Conservation (phyloP, 352 stramenopile genomes). For the Phytophthora ramorum region DNA sequence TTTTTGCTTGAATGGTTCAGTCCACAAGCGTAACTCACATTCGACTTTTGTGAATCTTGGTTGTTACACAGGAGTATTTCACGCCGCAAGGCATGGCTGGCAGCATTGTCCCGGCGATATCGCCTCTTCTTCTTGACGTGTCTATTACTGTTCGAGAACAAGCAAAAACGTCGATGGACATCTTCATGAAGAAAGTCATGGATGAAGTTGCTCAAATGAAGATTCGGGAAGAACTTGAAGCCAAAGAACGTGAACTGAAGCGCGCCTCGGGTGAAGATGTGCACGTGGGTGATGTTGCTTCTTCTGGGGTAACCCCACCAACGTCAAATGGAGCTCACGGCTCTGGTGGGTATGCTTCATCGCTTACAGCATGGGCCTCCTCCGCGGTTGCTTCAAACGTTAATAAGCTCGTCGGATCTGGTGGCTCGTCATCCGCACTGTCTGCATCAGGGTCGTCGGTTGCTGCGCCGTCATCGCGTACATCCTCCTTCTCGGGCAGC, state of each 20-base stretch:
- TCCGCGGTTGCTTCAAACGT: constrained; percentile 75
- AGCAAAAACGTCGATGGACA: constrained; percentile 71
- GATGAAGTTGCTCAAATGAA: constrained; percentile 85
- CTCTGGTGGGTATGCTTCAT: constrained; percentile 64
- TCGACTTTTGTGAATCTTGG: constrained; percentile 8
- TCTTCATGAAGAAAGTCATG: constrained; percentile 87
- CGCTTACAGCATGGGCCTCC: constrained; percentile 77
- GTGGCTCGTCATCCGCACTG: constrained; percentile 31
- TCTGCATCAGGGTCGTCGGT: constrained; percentile 19
- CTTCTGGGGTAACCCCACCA: constrained; percentile 10
- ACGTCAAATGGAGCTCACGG: constrained; percentile 35
- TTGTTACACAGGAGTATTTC: constrained; percentile 67
- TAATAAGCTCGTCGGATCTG: constrained; percentile 67
- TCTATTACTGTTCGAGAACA: constrained; percentile 83
- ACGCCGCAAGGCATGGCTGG: constrained; percentile 69
- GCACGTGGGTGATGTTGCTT: constrained; percentile 18
- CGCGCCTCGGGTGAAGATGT: constrained; percentile 42
- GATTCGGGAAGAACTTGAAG: constrained; percentile 70
- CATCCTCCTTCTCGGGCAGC: constrained; percentile 31
- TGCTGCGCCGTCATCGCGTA: constrained; percentile 31
- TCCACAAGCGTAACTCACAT: constrained; percentile 1
- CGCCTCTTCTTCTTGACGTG: constrained; percentile 80
- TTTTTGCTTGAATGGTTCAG: not conserved
- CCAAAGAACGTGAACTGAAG: constrained; percentile 66
- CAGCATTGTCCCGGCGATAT: constrained; percentile 82